Conservation (phyloP, 2,329 filamentous ascomycete genomes). For the Nectriaceae sp. region DNA sequence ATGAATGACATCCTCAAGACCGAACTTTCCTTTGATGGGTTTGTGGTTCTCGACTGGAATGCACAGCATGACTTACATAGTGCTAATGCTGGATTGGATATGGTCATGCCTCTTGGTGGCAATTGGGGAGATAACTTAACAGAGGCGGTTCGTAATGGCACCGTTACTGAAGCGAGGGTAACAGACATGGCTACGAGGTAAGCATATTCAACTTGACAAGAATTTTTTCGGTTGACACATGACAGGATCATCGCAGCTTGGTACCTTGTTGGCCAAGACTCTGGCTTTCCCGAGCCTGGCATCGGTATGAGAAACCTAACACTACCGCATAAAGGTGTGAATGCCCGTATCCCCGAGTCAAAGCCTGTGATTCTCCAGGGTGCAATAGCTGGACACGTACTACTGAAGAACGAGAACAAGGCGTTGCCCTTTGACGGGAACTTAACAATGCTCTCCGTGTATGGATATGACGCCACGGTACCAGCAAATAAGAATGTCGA, state of each 20-base stretch:
- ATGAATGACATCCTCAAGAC: slow-evolving; percentile 52
- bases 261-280: slow-evolving; percentile 51
- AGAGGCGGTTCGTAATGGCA: slow-evolving; percentile 49
- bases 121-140: slow-evolving; percentile 39
- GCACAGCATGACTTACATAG: slow-evolving; percentile 44
- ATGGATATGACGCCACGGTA: slow-evolving; percentile 37
- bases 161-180: slow-evolving; percentile 40
- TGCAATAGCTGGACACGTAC: slow-evolving; percentile 57
- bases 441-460: slow-evolving; percentile 57
- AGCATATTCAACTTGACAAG: too few species aligned
- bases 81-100: slow-evolving; percentile 49
- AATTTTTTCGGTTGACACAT: slow-evolving; percentile 69
- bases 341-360: background rate
- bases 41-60: slow-evolving; percentile 47
- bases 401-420: slow-evolving; percentile 70
- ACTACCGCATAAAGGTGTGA: background rate
- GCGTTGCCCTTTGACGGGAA: slow-evolving; percentile 58
- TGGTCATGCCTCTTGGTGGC: slow-evolving; percentile 52
- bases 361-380: background rate
- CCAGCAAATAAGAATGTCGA: slow-evolving; percentile 41
- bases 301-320: slow-evolving; percentile 13
- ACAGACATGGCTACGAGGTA: slow-evolving; percentile 46
- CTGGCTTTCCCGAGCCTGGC: slow-evolving; percentile 49
- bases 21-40: slow-evolving; percentile 51
- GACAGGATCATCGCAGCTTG: slow-evolving; percentile 58